Base-by-base conservation (phyloP, 345 rosid species). In the Sonneratia alba region DNA sequence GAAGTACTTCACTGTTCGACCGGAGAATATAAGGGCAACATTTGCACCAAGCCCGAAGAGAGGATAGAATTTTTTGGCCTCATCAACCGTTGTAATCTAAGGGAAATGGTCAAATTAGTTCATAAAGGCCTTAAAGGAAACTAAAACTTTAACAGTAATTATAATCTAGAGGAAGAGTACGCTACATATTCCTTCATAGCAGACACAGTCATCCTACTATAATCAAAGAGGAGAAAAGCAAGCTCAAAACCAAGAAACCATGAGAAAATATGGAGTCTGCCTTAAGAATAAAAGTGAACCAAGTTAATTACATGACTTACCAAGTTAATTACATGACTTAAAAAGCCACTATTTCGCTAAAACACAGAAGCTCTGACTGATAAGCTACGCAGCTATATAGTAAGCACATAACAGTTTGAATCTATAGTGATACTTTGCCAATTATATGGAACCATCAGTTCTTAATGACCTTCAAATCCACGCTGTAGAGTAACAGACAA, bases 61-160 rank as follows among this genome's bases (percentile, higher is more conserved):
- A 72, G 98, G 97, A 74, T 94, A 94, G 78, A 94, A 94, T 79
- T 74, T 86, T 76, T 94, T 94, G 75, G 98, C 98, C 87, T 94
- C 98, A 0, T 91, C 98, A 69, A 94, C 83, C 0, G 97, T 91
- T 57, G 98, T 91, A 53, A 94, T 94, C 97, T 94, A 90, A 82
- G 70, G 36, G 27, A 40, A 63, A 55, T 36, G 27, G 27, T n/a
- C 16, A 24, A 63, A 34, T 62, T 38, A 36, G 38, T 61, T 24
- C 24, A 67, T 27, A n/a, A 67, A 37, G 19, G 13, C 43, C 7
- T 24, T 2, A 12, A 45, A 47, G 15, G 24, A 64, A 64, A 64
- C 0, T 18, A 18, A 34, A 9, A 47, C 14, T 22, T 72, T 21
- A 7, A 24, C 22, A 53, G 24, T 19, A 13, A 38, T 18, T 34